Evolutionary conservation across 306 rosid genomes (phyloP), one percentile per base, ranked within the genome.

Genomic region (Notholithocarpus densiflorus): DNA sequence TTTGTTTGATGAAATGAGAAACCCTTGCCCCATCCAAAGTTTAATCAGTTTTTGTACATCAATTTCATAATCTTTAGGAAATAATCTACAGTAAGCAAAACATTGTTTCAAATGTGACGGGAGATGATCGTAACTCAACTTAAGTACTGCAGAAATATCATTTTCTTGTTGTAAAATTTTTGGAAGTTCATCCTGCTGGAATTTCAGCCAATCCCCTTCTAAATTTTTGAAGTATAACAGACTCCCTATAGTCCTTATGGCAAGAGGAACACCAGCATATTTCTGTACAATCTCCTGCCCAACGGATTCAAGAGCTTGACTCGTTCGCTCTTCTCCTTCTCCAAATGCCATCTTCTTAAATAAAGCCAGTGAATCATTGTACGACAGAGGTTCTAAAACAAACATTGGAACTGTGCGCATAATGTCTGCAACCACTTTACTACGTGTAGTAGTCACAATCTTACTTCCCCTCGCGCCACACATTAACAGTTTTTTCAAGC

Each of bases 21-120:
- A 48, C 53, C 17, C 53, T 48, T 48, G 53, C 53, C 53, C 53
- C 53, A 48, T 48, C 53, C 53, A 48, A 40, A 81, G 64, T 14
- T 72, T 83, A 72, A 87, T 70, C 52, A 87, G 54, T 1, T 64
- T 66, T 4, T 79, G 68, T 43, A 48, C 75, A 11, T 76, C 54
- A 32, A 84, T 72, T 78, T 8, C 32, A 32, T 69, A 64, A 74
- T 82, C 84, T 71, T 87, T 87, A 1, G 88, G 90, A 57, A 84
- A 82, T 72, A 87, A 68, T 6, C 79, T 72, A 79, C 86, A 87
- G 76, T 84, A 84, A 6, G 84, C 82, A 79, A 81, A 84, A 56
- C 90, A 87, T 3, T 45, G 69, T 80, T 82, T 87, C 45, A 87
- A 72, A 73, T 73, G 27, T 6, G 84, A 75, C 1, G 90, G 86